These are phyloP conservation scores for Corynascus novoguineensis DNA, from an alignment of 495 filamentous ascomycete genomes.

Conservation along the genomic window DNA sequence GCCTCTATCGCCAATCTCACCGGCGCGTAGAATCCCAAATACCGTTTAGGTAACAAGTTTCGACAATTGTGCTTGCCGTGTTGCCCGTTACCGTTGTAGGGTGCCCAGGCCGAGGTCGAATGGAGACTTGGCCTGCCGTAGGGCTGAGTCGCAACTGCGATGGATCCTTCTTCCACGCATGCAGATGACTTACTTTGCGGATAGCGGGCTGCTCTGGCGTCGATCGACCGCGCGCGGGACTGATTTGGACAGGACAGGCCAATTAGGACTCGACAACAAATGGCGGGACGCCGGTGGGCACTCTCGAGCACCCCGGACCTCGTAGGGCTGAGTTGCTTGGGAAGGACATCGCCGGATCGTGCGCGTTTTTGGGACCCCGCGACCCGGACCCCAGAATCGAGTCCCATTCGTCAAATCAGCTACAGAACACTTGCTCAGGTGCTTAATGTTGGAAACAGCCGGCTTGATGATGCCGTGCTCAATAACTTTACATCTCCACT, in stretches of 20 bases:
- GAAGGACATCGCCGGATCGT: too few relatives aligned
- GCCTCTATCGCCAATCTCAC: neutral
- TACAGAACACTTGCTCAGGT: too few relatives aligned
- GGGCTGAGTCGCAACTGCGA: slow-evolving; percentile 9
- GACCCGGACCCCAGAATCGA: too few relatives aligned
- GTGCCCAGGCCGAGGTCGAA: neutral
- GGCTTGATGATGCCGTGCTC: too few relatives aligned
- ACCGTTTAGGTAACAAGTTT: slow-evolving; percentile 1
- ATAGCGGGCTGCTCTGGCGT: slow-evolving; percentile 5
- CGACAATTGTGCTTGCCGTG: slow-evolving; percentile 1
- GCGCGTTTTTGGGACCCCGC: too few relatives aligned
- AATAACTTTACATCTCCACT: too few relatives aligned
- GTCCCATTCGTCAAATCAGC: too few relatives aligned
- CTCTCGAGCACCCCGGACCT: too few relatives aligned
- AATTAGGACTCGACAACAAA: slow-evolving; percentile 8
- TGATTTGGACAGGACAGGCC: neutral
- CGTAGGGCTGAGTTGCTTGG: too few relatives aligned
- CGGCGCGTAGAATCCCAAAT: neutral
- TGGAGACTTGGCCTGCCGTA: neutral
- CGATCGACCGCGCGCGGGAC: slow-evolving; percentile 9
- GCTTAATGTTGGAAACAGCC: too few relatives aligned
- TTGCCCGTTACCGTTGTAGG: too few relatives aligned
- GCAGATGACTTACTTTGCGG: neutral
- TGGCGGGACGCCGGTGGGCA: too few relatives aligned
- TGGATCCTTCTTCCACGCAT: neutral